phyloP scores from a whole-genome alignment of 805 yeast species.

The Nakazawaea ernobii region DNA sequence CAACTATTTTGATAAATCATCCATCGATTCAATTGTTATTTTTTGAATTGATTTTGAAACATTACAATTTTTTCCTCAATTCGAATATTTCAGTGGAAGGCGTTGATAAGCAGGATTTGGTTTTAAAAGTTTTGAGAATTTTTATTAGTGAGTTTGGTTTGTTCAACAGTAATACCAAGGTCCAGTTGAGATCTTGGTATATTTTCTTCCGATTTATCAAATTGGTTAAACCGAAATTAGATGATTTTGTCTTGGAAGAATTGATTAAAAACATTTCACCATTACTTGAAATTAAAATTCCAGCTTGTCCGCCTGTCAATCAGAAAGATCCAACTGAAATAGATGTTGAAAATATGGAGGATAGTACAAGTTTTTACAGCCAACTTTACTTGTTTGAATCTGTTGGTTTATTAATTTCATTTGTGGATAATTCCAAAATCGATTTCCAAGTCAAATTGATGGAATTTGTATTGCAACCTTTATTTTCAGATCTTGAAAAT shows the following conservation, averaged over 20 bases:
- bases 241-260: slow-evolving; percentile 44
- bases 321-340: slow-evolving; percentile 28
- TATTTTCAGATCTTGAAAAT: slow-evolving; percentile 64
- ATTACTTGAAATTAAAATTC: slow-evolving; percentile 56
- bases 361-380: slow-evolving; percentile 62
- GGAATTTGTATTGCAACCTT: slow-evolving; percentile 67
- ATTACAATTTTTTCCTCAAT: slow-evolving; percentile 55
- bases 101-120: slow-evolving; percentile 40
- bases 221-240: slow-evolving; percentile 61
- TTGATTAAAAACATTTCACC: slow-evolving; percentile 58
- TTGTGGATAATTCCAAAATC: slow-evolving; percentile 37
- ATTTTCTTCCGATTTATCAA: slow-evolving; percentile 78
- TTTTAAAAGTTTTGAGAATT: slow-evolving; percentile 62
- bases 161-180: slow-evolving; percentile 67
- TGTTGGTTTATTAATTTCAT: slow-evolving; percentile 67
- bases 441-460: slow-evolving; percentile 40
- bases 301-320: slow-evolving; percentile 12
- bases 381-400: slow-evolving; percentile 85
- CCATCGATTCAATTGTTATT: slow-evolving; percentile 77
- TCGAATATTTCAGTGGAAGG: slow-evolving; percentile 32
- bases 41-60: slow-evolving; percentile 82
- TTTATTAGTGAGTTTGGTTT: slow-evolving; percentile 81
- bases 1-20: slow-evolving; percentile 48
- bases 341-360: slow-evolving; percentile 44
- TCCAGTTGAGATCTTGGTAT: slow-evolving; percentile 86